phyloP scores from a whole-genome alignment of 192 early-diverging fungal genomes.

The Coemansia sp. region DNA sequence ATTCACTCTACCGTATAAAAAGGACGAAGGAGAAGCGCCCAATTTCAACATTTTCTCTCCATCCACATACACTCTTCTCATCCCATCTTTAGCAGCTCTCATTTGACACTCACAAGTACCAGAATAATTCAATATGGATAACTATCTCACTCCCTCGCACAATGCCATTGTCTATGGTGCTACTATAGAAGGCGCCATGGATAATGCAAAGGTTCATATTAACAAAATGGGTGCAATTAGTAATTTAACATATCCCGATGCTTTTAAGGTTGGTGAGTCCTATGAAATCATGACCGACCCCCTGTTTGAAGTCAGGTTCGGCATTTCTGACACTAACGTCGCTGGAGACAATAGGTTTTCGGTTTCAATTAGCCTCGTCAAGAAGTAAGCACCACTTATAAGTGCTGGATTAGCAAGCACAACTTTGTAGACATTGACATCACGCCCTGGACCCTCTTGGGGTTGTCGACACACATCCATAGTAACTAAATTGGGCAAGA shows the following conservation, averaged over 20 bases:
- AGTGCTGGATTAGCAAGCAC: not conserved
- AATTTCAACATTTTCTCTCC: not conserved
- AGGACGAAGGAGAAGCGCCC: not conserved
- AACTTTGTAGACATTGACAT: not conserved
- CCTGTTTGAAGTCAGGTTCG: not conserved
- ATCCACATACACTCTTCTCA: not conserved
- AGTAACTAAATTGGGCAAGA: not conserved
- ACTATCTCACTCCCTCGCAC: no score
- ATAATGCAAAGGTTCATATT: not conserved
- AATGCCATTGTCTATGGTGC: not conserved
- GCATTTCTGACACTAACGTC: not conserved
- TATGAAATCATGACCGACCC: not conserved
- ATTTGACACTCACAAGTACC: not conserved
- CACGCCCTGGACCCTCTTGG: not conserved
- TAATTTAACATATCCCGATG: not conserved
- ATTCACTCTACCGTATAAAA: not conserved
- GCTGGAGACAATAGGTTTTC: not conserved
- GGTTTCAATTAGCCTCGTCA: no score
- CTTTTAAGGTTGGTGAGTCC: not conserved
- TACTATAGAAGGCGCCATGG: not conserved
- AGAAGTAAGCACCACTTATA: not conserved
- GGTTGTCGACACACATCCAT: not conserved
- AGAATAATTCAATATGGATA: not conserved
- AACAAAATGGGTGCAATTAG: no score
- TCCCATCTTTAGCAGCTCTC: not conserved